Evolutionary conservation across 345 rosid species (phyloP), one percentile per base, ranked within the genome.

Genomic region (Heritiera littoralis): DNA sequence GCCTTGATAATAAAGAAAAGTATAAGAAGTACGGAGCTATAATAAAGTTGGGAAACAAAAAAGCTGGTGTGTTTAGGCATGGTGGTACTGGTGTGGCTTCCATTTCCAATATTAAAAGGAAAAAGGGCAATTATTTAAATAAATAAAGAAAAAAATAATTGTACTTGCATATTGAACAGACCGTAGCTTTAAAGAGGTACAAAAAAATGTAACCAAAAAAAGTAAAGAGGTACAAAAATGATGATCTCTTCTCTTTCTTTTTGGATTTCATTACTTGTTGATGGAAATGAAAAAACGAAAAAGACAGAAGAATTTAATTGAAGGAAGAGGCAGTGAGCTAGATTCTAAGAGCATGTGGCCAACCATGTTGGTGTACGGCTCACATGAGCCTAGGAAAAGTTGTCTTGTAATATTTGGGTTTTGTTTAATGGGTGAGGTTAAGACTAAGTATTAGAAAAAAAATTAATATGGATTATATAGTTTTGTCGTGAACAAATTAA

Each of bases 201-300:
- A 68, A 52, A 23, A 78, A 59, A n/a, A n/a, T n/a, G n/a, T n/a
- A n/a, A n/a, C n/a, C n/a, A n/a, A n/a, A n/a, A n/a, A n/a, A n/a
- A n/a, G n/a, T 35, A 74, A 82, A 67, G 65, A 59, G 79, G 45
- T 73, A 74, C 79, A 68, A 52, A 23, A 78, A 59, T 80, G 90
- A 77, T 60, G 86, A 86, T 80, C 83, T 63, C 71, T 13, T 66
- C 46, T 54, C 51, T 10, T 46, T 17, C 12, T 65, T 58, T 84
- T 77, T 74, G 87, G 82, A 80, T 78, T 78, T 78, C 66, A 68
- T 82, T 78, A 78, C 77, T 72, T 79, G 78, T 35, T 61, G 0
- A 65, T 35, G 38, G 38, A 35, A 35, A 35, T 35, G 0, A 38
- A 64, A 59, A 59, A 4, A 5, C 12, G 10, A 61, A 32, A 30